Evolutionary conservation across 2,329 filamentous ascomycete genomes (phyloP), one percentile per base, ranked within the genome.

Genomic region (Neurospora sp.): DNA sequence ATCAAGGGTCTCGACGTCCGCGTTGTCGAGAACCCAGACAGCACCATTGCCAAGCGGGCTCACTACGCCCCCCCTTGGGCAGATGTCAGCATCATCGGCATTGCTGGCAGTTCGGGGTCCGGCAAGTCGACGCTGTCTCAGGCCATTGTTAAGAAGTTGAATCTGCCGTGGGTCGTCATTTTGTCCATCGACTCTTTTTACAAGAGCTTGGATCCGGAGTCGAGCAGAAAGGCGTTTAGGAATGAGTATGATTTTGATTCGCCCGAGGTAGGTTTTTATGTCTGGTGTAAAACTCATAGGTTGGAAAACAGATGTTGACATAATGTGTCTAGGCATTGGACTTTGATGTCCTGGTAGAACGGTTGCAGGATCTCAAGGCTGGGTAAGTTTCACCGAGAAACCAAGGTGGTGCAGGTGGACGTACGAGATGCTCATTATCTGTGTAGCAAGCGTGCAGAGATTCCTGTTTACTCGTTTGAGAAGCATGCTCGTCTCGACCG

Each of bases 161-260:
- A 96, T 81, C 83, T 99, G 73, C 96, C 96, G 70, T 99, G 96
- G 95, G 96, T 99, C 72, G 94, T 97, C 67, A 97, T 99, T 80
- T 82, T 99, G 76, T 97, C 94, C 58, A 98, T 99, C 91, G 96
- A 99, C 81, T 97, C 95, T 13, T 99, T 97, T 81, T 99, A 99
- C 83, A 98, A 97, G 81, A 91, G 90, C 19, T 83, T 99, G 75
- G 91, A 88, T 19, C 85, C 89, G 2, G 93, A 94, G 77, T 85
- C 96, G 78, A 95, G 93, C 68, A 88, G 84, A 73, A 86, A 88
- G 76, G 96, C 96, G 0, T 97, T 97, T 80, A 83, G 83, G 71
- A 97, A 97, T 78, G 93, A 98, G 78, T 97, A 92, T 80, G 96
- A 99, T 78, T 97, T 99, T 81, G 96, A 99, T 79, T 90, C 94